phyloP scores from a whole-genome alignment of 106 monocot genomes.

The Triglochin maritima region DNA sequence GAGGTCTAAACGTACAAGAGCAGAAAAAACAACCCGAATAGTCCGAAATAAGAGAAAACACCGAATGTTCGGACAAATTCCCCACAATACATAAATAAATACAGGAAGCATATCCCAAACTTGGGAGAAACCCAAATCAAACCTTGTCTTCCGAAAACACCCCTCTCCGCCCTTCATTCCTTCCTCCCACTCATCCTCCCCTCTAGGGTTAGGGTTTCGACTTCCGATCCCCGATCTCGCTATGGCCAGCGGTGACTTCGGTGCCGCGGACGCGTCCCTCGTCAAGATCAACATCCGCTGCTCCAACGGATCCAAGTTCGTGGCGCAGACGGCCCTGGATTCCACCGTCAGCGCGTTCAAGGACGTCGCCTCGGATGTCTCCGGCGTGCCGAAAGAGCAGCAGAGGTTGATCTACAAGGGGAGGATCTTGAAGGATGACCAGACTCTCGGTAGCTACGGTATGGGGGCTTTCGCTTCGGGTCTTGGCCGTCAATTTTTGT shows the following conservation, averaged over 20 bases:
- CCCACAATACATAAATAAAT: not conserved
- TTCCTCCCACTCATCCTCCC: not conserved
- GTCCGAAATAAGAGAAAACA: too few relatives aligned
- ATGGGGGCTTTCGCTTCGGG: not conserved
- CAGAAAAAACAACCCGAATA: too few relatives aligned
- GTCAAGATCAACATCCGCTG: slow-evolving; percentile 59
- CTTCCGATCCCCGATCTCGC: slow-evolving; percentile 1
- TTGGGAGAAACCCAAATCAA: not conserved
- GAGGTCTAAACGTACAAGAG: too few relatives aligned
- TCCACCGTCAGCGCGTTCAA: slow-evolving; percentile 46
- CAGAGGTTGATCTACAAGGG: slow-evolving; percentile 88
- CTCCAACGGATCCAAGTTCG: slow-evolving; percentile 66
- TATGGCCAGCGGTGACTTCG: not conserved
- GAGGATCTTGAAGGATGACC: slow-evolving; percentile 83
- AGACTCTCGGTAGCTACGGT: slow-evolving; percentile 83
- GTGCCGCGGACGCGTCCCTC: too few relatives aligned
- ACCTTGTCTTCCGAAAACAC: not conserved
- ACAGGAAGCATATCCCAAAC: not conserved
- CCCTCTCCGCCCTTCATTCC: not conserved
- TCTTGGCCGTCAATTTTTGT: not conserved
- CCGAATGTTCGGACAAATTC: too few relatives aligned
- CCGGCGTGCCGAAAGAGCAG: slow-evolving; percentile 52
- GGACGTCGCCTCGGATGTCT: slow-evolving; percentile 26
- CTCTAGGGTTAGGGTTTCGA: not conserved
- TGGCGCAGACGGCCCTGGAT: slow-evolving; percentile 44